Conservation (phyloP, 257 asterid genomes). For the Solanum dulcamara region DNA sequence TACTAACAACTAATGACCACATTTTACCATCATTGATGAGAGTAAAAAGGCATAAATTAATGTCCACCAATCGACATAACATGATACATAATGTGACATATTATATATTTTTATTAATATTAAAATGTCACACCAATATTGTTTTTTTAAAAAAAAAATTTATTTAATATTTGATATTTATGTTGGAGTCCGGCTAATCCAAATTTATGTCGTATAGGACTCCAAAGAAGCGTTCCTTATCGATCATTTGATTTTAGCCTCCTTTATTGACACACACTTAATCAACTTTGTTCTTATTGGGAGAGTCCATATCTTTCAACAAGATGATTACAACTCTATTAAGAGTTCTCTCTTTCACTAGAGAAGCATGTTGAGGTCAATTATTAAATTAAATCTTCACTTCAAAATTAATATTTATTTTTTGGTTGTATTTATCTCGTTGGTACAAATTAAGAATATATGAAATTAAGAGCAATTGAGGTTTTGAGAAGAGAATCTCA, state of each 20-base stretch:
- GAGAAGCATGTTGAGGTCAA: background rate
- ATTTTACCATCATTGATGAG: too few relatives aligned
- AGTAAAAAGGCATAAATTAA: too few relatives aligned
- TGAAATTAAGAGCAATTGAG: background rate
- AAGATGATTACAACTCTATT: background rate
- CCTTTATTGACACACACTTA: background rate
- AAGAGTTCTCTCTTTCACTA: background rate
- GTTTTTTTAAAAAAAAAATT: too few relatives aligned
- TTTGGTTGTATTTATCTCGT: background rate
- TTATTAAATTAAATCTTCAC: background rate
- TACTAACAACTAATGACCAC: too few relatives aligned
- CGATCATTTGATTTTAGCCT: background rate
- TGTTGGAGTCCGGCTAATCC: too few relatives aligned
- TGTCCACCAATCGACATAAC: too few relatives aligned
- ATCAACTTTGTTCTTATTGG: background rate
- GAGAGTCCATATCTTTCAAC: background rate
- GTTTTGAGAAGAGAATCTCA: background rate
- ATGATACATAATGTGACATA: too few relatives aligned
- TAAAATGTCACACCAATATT: too few relatives aligned
- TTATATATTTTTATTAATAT: too few relatives aligned
- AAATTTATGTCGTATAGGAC: too few relatives aligned
- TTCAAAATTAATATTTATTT: background rate
- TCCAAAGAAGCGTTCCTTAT: too few relatives aligned
- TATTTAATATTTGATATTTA: too few relatives aligned
- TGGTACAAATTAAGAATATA: background rate